Conservation (phyloP, 371 early-diverging fungal genomes). For the Coemansia sp. region DNA sequence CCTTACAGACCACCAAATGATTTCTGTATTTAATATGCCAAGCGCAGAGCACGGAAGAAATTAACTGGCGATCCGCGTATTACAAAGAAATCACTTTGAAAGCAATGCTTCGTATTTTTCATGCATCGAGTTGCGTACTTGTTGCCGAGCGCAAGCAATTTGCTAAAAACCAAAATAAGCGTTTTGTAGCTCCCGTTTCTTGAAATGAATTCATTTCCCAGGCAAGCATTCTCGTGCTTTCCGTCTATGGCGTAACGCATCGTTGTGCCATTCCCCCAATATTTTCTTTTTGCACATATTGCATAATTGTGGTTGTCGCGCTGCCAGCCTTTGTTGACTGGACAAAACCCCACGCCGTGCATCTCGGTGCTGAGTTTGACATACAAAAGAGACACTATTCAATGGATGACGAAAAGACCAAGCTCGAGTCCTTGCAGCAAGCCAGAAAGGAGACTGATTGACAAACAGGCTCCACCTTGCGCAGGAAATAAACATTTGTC, state of each 20-base stretch:
- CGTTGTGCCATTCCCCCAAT: neutral
- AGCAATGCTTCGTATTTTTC: no score
- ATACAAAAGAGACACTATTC: neutral
- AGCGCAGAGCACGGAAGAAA: no score
- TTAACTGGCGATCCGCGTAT: no score
- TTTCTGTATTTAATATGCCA: no score
- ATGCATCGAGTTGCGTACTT: neutral
- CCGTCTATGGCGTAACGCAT: neutral
- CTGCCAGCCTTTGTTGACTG: neutral
- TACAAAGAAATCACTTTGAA: neutral
- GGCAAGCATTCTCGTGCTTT: neutral
- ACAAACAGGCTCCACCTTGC: neutral
- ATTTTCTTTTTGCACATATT: neutral
- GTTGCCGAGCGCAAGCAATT: neutral
- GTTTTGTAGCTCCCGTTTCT: no score
- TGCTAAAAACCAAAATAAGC: neutral
- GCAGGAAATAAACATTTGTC: neutral
- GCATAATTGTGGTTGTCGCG: neutral
- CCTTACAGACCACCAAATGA: no score
- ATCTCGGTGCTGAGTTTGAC: neutral
- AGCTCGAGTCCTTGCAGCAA: neutral
- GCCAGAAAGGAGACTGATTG: neutral
- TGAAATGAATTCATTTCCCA: neutral
- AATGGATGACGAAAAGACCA: neutral
- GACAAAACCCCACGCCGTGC: neutral